These are phyloP conservation scores for Coccomyxa sp. DNA, from an alignment of 139 green algal genomes.

Conservation along the genomic window DNA sequence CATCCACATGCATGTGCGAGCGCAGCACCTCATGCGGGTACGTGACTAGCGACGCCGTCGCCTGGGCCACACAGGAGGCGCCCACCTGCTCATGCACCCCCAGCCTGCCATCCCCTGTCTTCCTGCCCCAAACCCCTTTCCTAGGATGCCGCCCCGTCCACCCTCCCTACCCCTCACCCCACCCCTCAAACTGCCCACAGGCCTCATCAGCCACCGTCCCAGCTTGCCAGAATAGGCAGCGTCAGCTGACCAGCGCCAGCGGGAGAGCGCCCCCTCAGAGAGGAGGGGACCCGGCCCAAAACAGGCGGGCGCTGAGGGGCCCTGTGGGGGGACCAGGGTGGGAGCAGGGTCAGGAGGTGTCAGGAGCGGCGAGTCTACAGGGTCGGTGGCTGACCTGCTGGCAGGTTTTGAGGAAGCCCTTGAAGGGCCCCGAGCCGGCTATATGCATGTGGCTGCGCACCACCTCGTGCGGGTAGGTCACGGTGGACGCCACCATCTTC, in stretches of 20 bases:
- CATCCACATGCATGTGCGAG: conserved; percentile 87
- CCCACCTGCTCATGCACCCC: conserved; percentile 53
- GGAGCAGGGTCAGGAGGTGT: background rate
- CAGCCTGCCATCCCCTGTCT: too few species aligned
- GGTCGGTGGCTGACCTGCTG: conserved; percentile 24
- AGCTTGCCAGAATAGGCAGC: too few species aligned
- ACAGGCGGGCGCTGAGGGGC: too few species aligned
- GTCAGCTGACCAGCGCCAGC: too few species aligned
- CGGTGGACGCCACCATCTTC: conserved; percentile 94
- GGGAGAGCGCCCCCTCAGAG: too few species aligned
- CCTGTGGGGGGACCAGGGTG: background rate
- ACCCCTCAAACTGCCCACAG: too few species aligned
- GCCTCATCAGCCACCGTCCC: too few species aligned
- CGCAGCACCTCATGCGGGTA: conserved; percentile 98
- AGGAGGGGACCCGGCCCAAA: too few species aligned
- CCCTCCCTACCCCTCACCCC: too few species aligned
- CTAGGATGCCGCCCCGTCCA: too few species aligned
- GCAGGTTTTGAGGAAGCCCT: conserved; percentile 47
- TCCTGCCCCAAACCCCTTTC: too few species aligned
- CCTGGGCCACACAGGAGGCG: conserved; percentile 81
- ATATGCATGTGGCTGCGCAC: conserved; percentile 91
- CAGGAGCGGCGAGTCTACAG: background rate
- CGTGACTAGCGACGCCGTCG: conserved; percentile 90
- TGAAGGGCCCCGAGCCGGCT: conserved; percentile 65
- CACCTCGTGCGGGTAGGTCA: conserved; percentile 98